Evolutionary conservation across 2,329 filamentous ascomycete species (phyloP), one percentile per base, ranked within the genome.

Genomic region (Leptosphaerulina australis): DNA sequence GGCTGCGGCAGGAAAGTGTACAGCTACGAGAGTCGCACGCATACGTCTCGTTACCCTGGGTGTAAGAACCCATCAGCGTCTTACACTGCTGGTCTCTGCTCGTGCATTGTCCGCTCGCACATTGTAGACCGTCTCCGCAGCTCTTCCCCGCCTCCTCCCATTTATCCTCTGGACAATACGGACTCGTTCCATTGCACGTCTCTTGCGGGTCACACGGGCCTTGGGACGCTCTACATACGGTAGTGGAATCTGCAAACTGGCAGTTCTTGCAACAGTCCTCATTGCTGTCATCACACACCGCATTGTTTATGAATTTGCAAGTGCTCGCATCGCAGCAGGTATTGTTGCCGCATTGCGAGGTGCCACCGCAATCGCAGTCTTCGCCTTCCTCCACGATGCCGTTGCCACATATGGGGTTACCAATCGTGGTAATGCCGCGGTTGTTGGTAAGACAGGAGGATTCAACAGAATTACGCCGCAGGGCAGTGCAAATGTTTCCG

Each of bases 351-450:
- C 94, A 99, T 29, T 83, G 83, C 11, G 77, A 74, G 11, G 79
- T 76, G 45, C 93, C 93, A 55, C 94, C 94, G 66, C 94, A 99
- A 74, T 99, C 94, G 74, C 94, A 99, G 44, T 99, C 88, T 74
- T 99, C 94, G 56, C 91, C 94, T 14, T 83, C 79, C 75, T 97
- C 94, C 40, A 99, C 94, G 59, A 99, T 97, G 44, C 94, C 94
- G 73, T 99, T 99, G 50, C 94, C 94, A 73, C 94, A 99, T 68
- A 92, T 87, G 62, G 87, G 88, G 45, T 88, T 90, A 0, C 86
- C 88, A 61, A 96, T 90, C 21, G 88, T 94, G 24, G 83, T 82
- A 36, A 99, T 85, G 58, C 89, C 86, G 61, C 83, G 85, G 78
- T 99, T 99, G 71, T 90, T 86, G n/a, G 85, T 87, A 33, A 99